These are phyloP conservation scores for Suillus subalutaceus DNA, from an alignment of 768 basidiomycete species.

Conservation along the genomic window DNA sequence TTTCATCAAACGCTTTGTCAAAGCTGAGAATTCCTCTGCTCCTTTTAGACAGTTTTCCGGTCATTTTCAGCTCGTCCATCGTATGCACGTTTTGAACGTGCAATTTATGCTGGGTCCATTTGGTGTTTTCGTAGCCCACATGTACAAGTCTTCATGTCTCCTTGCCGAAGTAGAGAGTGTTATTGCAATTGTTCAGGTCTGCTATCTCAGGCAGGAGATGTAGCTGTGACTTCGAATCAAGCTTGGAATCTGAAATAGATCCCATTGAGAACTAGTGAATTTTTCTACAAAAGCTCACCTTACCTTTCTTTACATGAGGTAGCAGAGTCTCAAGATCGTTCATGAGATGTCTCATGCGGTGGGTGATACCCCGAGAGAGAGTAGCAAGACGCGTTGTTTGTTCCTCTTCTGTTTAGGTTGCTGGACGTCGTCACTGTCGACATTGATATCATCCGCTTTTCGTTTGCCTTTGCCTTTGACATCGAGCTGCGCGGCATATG, in stretches of 20 bases:
- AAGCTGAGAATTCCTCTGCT: slow-evolving; percentile 92
- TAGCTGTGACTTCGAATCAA: slow-evolving; percentile 95
- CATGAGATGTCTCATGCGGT: slow-evolving; percentile 97
- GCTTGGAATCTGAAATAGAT: slow-evolving; percentile 77
- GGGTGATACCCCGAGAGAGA: slow-evolving; percentile 95
- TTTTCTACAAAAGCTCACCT: slow-evolving; percentile 22
- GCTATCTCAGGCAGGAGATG: slow-evolving; percentile 93
- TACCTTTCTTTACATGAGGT: slow-evolving; percentile 97
- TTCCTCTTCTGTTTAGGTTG: slow-evolving; percentile 68
- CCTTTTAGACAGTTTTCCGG: slow-evolving; percentile 98
- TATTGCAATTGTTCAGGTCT: slow-evolving; percentile 97
- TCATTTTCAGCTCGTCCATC: slow-evolving; percentile 99
- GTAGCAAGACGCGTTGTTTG: slow-evolving; percentile 92
- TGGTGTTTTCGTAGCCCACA: slow-evolving; percentile 96
- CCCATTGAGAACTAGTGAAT: not conserved
- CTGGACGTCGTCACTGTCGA: slow-evolving; percentile 48
- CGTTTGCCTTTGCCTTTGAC: slow-evolving; percentile 55
- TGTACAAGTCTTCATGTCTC: slow-evolving; percentile 91
- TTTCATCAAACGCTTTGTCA: slow-evolving; percentile 86
- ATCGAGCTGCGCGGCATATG: slow-evolving; percentile 54
- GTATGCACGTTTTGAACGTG: slow-evolving; percentile 99
- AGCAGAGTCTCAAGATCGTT: slow-evolving; percentile 87
- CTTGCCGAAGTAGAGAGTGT: slow-evolving; percentile 94
- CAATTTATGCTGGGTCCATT: slow-evolving; percentile 96
- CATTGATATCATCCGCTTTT: slow-evolving; percentile 64